These are phyloP conservation scores for Backusella luteola DNA, from an alignment of 192 early-diverging fungal species.

Conservation along the genomic window DNA sequence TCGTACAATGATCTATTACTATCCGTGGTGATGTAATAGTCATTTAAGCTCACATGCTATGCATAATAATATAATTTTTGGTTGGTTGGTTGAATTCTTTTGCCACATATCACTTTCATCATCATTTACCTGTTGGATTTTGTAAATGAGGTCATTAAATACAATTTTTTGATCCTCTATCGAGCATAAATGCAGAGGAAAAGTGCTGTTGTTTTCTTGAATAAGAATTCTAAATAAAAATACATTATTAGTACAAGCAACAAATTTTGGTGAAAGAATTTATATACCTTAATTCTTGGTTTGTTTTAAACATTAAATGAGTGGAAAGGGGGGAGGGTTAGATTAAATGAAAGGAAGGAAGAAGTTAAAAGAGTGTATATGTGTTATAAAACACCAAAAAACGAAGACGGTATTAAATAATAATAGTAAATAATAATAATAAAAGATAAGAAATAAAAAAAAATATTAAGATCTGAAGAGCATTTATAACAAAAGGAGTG, in stretches of 20 bases:
- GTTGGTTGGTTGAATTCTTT: neutral
- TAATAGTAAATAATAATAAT: neutral
- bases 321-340: neutral
- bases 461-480: neutral
- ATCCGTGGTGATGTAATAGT: neutral
- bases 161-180: neutral
- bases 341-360: neutral
- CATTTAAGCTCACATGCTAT: neutral
- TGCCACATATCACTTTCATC: neutral
- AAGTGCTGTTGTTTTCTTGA: neutral
- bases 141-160: neutral
- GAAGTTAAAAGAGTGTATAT: neutral
- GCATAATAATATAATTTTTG: neutral
- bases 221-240: neutral
- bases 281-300: constrained; percentile 4
- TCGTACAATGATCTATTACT: neutral
- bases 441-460: neutral
- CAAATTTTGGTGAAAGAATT: no score
- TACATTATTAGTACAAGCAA: neutral
- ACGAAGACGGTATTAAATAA: neutral
- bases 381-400: neutral
- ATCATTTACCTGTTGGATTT: neutral
- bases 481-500: constrained; percentile 12
- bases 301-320: constrained; percentile 1
- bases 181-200: neutral